These are phyloP conservation scores for Plasmodium gaboni DNA, from an alignment of 169 alveolate species.

Conservation along the genomic window DNA sequence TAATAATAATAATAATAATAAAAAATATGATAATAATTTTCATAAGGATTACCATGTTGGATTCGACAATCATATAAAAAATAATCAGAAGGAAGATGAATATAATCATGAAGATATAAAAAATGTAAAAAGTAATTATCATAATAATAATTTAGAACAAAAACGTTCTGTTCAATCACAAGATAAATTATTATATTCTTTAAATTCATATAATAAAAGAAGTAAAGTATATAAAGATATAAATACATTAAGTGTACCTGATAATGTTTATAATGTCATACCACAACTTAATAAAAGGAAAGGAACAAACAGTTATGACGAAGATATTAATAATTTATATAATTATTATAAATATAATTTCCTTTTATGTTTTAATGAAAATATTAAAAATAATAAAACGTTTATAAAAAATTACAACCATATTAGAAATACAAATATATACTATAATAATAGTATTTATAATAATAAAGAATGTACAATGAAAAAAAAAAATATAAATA, in stretches of 20 bases:
- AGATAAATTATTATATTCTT: conserved; percentile 14
- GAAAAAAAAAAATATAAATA: neutral
- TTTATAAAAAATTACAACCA: conserved; percentile 6
- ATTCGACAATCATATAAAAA: no score
- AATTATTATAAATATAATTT: conserved; percentile 66
- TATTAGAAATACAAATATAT: conserved; percentile 4
- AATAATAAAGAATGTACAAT: neutral
- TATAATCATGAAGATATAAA: no score
- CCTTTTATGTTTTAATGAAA: conserved; percentile 47
- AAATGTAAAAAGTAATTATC: no score
- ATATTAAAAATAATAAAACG: conserved; percentile 11
- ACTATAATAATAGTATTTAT: neutral
- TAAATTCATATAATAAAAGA: conserved; percentile 55
- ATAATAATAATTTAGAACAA: neutral
- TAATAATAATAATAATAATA: no score
- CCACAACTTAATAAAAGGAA: conserved; percentile 54
- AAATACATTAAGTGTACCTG: conserved; percentile 52
- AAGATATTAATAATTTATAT: conserved; percentile 36
- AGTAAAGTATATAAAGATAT: conserved; percentile 54
- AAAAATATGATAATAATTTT: no score
- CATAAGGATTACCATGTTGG: no score
- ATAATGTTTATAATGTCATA: conserved; percentile 63
- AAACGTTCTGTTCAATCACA: conserved; percentile 4
- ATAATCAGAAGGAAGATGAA: no score
- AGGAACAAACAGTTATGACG: conserved; percentile 23